These are phyloP conservation scores for Diplodia scrobiculata DNA, from an alignment of 2,329 filamentous ascomycete genomes.

Conservation along the genomic window DNA sequence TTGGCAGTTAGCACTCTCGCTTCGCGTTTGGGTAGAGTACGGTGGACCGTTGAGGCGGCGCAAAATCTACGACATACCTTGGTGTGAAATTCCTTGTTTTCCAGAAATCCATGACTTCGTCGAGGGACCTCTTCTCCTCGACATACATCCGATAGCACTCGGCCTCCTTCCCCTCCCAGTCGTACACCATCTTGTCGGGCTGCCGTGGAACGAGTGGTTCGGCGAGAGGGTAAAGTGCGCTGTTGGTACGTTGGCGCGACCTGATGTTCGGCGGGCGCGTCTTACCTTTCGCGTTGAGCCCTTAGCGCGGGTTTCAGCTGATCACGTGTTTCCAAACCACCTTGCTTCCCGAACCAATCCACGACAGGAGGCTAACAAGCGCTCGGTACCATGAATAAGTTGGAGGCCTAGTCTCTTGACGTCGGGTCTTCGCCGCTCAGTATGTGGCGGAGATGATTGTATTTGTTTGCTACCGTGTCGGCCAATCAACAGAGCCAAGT, in stretches of 20 bases:
- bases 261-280: slow-evolving; percentile 4
- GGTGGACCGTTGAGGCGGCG: slow-evolving; percentile 21
- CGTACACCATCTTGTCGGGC: slow-evolving; percentile 25
- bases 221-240: slow-evolving; percentile 12
- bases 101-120: slow-evolving; percentile 57
- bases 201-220: neutral
- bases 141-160: slow-evolving; percentile 54
- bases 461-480: neutral
- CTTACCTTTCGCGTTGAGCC: neutral
- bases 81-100: slow-evolving; percentile 44
- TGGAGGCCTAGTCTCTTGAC: neutral
- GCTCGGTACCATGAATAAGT: neutral
- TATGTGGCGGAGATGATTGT: neutral
- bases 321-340: slow-evolving; percentile 7
- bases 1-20: slow-evolving; percentile 17
- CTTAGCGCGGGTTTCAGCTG: neutral
- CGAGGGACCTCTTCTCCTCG: neutral
- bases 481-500: neutral
- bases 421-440: too few relatives aligned
- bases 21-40: slow-evolving; percentile 26
- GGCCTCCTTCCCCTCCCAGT: slow-evolving; percentile 66
- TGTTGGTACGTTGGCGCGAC: slow-evolving; percentile 22
- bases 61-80: slow-evolving; percentile 28
- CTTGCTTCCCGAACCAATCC: neutral
- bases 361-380: neutral